phyloP scores from a whole-genome alignment of 2,329 filamentous ascomycete genomes.

The Phialemoniopsis sp. region DNA sequence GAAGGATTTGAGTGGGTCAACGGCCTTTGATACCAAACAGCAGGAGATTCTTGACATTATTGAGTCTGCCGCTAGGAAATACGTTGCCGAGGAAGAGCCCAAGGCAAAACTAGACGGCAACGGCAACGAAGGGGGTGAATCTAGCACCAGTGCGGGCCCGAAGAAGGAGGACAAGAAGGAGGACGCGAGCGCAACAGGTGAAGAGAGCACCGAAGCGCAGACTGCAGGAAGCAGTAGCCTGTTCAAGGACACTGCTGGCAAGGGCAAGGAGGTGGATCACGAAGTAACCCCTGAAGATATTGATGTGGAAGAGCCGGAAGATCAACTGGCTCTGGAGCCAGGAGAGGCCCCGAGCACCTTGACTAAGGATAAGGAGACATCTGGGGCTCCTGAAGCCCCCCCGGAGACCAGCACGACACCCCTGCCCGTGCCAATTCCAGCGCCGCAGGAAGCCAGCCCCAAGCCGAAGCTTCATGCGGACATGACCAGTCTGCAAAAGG shows the following conservation, averaged over 20 bases:
- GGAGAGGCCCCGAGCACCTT: conserved; percentile 12
- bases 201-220: too few species aligned
- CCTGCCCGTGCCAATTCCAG: conserved; percentile 1
- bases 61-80: conserved; percentile 45
- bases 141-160: conserved; percentile 1
- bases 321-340: conserved; percentile 22
- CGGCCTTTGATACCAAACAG: conserved; percentile 23
- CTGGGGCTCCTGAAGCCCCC: conserved; percentile 6
- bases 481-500: conserved; percentile 7
- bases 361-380: conserved; percentile 7
- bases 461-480: too few species aligned
- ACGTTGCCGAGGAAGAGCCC: conserved; percentile 34
- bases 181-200: background rate
- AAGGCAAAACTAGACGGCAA: conserved; percentile 9
- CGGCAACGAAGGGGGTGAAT: conserved; percentile 5
- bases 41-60: conserved; percentile 46
- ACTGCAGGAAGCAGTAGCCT: conserved; percentile 7
- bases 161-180: conserved; percentile 1
- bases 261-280: conserved; percentile 14
- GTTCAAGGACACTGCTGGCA: conserved; percentile 12
- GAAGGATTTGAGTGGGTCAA: conserved; percentile 30
- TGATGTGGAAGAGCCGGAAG: conserved; percentile 39
- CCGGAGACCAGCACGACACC: conserved; percentile 5
- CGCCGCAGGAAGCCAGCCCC: too few species aligned
- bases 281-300: conserved; percentile 43